Percentiles rank a stretch among this genome's conserved stretches.
These are phyloP conservation scores for Sugiyamaella chiloensis DNA, from an alignment of 805 yeast genomes.

Conservation along the genomic window DNA sequence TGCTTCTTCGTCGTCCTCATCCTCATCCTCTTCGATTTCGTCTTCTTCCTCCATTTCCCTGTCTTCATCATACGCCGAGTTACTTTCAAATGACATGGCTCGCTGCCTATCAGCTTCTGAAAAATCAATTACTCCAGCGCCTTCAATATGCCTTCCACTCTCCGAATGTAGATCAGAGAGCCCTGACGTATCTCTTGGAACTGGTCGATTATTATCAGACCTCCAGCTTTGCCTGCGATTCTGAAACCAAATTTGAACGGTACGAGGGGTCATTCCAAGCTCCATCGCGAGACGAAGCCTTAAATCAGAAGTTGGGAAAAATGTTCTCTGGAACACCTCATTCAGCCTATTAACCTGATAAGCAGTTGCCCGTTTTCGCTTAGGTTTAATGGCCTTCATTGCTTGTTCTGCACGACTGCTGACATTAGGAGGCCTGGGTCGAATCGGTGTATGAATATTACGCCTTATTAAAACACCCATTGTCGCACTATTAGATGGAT, in stretches of 20 bases:
- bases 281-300: constrained; percentile 67
- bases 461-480: neutral
- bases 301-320: constrained; percentile 72
- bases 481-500: neutral
- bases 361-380: constrained; percentile 72
- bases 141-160: constrained; percentile 3
- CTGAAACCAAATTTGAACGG: constrained; percentile 91
- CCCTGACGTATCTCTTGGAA: constrained; percentile 20
- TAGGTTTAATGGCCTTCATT: constrained; percentile 34
- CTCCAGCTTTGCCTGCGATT: constrained; percentile 55
- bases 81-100: neutral
- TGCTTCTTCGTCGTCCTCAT: constrained; percentile 4
- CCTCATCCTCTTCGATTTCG: constrained; percentile 15
- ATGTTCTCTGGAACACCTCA: constrained; percentile 67
- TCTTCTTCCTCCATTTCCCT: constrained; percentile 13
- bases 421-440: constrained; percentile 13
- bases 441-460: constrained; percentile 2
- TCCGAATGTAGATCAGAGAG: neutral
- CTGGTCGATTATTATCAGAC: constrained; percentile 22
- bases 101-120: neutral
- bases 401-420: neutral
- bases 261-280: constrained; percentile 81
- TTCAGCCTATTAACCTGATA: constrained; percentile 70
- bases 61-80: neutral
- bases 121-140: constrained; percentile 14